Conservation (phyloP, 179 eudicot species). For the Monotropa hypopitys region DNA sequence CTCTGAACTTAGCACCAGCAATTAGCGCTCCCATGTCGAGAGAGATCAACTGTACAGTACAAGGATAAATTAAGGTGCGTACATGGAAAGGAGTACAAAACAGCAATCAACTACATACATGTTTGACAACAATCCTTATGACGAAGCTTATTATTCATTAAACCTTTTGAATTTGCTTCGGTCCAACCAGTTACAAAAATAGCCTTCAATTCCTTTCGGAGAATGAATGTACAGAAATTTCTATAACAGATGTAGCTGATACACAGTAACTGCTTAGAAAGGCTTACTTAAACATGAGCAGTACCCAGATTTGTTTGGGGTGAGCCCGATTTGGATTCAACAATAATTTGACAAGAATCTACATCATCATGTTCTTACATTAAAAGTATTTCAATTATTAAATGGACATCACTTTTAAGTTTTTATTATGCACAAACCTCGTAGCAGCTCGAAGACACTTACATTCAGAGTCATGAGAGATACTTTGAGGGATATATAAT, state of each 20-base stretch:
- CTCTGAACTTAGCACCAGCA: constrained; percentile 95
- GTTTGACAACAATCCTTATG: background rate
- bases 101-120: background rate
- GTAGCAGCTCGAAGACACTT: background rate
- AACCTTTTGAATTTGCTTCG: background rate
- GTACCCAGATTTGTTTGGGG: background rate
- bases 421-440: background rate
- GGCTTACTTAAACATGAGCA: background rate
- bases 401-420: background rate
- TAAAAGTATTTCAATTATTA: background rate
- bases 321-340: background rate
- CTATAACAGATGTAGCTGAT: background rate
- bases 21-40: constrained; percentile 94
- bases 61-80: background rate
- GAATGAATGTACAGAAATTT: background rate
- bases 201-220: background rate
- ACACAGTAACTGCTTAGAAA: background rate
- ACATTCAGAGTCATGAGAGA: background rate
- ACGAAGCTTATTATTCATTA: background rate
- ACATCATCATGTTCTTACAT: background rate
- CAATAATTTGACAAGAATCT: background rate
- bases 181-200: background rate
- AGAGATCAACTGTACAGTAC: constrained; percentile 56
- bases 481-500: background rate
- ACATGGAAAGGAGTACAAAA: background rate